Evolutionary conservation across 2,329 filamentous ascomycete genomes (phyloP).

Genomic region (Fusarium ramigenum): DNA sequence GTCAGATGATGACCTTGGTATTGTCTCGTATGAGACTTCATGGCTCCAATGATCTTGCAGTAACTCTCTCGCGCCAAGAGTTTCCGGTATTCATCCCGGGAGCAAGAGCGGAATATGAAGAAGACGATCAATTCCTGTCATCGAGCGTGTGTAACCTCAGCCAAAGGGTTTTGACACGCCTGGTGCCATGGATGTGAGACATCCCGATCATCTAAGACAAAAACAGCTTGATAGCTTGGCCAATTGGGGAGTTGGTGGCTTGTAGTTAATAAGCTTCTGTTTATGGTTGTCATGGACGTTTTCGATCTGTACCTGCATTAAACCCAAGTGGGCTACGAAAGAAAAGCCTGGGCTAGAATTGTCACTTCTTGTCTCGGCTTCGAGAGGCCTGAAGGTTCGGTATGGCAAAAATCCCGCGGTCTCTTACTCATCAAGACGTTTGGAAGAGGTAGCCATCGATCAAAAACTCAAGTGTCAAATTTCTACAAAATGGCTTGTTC

Average conservation of each 20-base stretch:
- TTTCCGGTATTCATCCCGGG: accelerated
- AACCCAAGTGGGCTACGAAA: not conserved
- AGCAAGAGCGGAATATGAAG: too few species aligned
- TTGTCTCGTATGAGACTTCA: not conserved
- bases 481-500: not conserved
- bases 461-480: not conserved
- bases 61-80: not conserved
- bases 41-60: too few species aligned
- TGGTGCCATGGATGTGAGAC: not conserved
- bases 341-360: not conserved
- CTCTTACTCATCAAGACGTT: accelerated
- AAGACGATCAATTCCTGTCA: not conserved
- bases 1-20: not conserved
- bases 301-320: not conserved
- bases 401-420: too few species aligned
- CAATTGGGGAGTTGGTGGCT: not conserved
- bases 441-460: not conserved
- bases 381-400: too few species aligned
- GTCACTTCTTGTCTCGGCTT: too few species aligned
- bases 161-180: not conserved
- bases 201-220: not conserved
- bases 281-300: slow-evolving; percentile 1
- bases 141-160: not conserved
- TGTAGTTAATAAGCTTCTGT: slow-evolving; percentile 9
- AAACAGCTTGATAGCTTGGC: not conserved